A percentile compares a stretch with the other conserved stretches of the same genome.
Conservation (phyloP, 148 eudicot species). For the Spergularia marina region DNA sequence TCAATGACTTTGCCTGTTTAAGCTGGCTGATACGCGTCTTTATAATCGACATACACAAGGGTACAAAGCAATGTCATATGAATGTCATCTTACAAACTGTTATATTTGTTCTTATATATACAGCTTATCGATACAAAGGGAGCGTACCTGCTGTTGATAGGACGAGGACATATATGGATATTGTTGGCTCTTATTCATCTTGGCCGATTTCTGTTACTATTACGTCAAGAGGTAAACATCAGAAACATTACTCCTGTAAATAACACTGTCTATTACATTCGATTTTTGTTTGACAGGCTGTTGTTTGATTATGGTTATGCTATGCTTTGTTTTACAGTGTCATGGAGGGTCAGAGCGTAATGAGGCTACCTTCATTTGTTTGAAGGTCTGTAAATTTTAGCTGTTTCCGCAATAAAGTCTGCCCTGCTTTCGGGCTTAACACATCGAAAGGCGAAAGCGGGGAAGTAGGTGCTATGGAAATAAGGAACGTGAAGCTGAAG, state of each 20-base stretch:
- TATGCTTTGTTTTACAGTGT: slow-evolving; percentile 38
- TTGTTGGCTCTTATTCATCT: slow-evolving; percentile 54
- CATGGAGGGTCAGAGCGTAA: slow-evolving; percentile 50
- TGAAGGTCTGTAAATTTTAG: background rate
- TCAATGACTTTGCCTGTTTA: too few species aligned
- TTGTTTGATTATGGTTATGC: background rate
- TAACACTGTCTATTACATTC: too few species aligned
- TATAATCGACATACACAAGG: too few species aligned
- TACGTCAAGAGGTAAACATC: slow-evolving; percentile 63
- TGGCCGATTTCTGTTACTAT: slow-evolving; percentile 88
- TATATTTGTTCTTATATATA: background rate
- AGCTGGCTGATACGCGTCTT: too few species aligned
- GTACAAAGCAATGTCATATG: background rate
- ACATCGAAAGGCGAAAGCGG: background rate
- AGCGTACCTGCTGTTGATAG: slow-evolving; percentile 38
- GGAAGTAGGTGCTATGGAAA: background rate
- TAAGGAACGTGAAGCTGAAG: slow-evolving; percentile 4
- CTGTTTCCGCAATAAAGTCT: background rate
- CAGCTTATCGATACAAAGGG: slow-evolving; percentile 73
- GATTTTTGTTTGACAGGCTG: background rate
- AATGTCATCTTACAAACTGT: background rate
- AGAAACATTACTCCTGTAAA: background rate
- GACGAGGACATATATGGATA: slow-evolving; percentile 61
- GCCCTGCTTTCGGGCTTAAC: background rate
- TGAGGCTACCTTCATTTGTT: slow-evolving; percentile 48